phyloP scores from a whole-genome alignment of 2,329 filamentous ascomycete species.

The Alternaria panax region DNA sequence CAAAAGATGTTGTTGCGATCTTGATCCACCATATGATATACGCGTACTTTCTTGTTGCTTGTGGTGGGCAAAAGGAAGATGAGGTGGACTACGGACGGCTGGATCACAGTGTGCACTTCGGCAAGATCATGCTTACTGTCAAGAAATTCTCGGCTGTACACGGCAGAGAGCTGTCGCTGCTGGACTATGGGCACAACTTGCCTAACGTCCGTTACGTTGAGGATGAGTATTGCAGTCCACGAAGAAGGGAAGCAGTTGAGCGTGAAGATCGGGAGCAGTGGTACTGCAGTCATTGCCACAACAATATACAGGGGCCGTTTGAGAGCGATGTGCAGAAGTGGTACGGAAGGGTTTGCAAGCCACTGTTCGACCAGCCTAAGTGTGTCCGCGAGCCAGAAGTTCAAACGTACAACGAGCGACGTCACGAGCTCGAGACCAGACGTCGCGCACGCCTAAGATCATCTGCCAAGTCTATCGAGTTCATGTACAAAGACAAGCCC shows the following conservation, averaged over 20 bases:
- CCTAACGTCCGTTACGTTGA: conserved; percentile 9
- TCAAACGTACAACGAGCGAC: conserved; percentile 39
- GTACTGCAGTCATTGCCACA: conserved; percentile 38
- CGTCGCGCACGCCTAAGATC: conserved; percentile 39
- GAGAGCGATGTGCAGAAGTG: conserved; percentile 40
- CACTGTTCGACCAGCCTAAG: conserved; percentile 32
- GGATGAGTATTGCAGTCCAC: conserved; percentile 20
- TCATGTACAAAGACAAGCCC: conserved; percentile 46
- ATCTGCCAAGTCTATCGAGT: conserved; percentile 47
- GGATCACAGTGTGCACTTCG: conserved; percentile 50
- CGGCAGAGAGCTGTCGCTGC: conserved; percentile 36
- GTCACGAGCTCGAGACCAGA: conserved; percentile 37
- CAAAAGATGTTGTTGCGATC: conserved; percentile 47
- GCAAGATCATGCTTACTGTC: conserved; percentile 51
- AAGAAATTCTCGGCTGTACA: conserved; percentile 39
- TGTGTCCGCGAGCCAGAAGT: conserved; percentile 27
- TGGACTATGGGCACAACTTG: conserved; percentile 45
- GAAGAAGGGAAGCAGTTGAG: not conserved
- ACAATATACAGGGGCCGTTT: conserved; percentile 21
- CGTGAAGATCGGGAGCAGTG: conserved; percentile 22
- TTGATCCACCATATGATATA: conserved; percentile 58
- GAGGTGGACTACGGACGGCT: conserved; percentile 47
- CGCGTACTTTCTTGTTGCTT: conserved; percentile 54
- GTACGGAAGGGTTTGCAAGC: conserved; percentile 44
- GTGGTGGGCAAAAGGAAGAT: conserved; percentile 45